phyloP scores from a whole-genome alignment of 257 asterid genomes.

The Solanum megistacrolobum region DNA sequence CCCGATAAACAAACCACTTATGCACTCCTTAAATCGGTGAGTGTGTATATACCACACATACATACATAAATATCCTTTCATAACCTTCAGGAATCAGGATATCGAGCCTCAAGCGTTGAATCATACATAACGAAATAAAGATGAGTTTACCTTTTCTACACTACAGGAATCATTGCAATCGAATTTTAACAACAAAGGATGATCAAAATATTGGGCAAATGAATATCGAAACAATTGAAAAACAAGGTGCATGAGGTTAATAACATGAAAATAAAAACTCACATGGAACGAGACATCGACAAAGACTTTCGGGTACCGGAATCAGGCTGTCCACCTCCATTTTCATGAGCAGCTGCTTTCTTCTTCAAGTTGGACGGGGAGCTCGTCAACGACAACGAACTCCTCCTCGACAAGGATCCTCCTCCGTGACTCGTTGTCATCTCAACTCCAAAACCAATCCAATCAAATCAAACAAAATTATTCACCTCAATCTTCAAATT shows the following conservation, averaged over 20 bases:
- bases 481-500: not conserved
- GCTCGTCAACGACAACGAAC: slow-evolving; percentile 4
- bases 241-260: not conserved
- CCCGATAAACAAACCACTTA: not conserved
- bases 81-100: not conserved
- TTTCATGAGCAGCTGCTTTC: not conserved
- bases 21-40: not conserved
- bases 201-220: not conserved
- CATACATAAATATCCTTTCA: not conserved
- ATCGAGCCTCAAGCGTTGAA: not conserved
- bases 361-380: not conserved
- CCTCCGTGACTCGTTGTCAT: slow-evolving; percentile 15
- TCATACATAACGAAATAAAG: not conserved
- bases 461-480: not conserved
- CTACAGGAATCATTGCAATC: not conserved
- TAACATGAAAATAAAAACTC: not conserved
- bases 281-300: slow-evolving; percentile 8
- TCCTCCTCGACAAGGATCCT: slow-evolving; percentile 14
- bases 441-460: not conserved
- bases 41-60: not conserved
- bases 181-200: not conserved
- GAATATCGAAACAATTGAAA: not conserved
- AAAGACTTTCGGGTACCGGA: not conserved
- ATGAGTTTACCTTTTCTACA: not conserved
- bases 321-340: slow-evolving; percentile 3